Percentiles rank a stretch among this genome's conserved stretches.
These are phyloP conservation scores for Trichoderma afroharzianum DNA, from an alignment of 2,329 filamentous ascomycete species.

Conservation along the genomic window DNA sequence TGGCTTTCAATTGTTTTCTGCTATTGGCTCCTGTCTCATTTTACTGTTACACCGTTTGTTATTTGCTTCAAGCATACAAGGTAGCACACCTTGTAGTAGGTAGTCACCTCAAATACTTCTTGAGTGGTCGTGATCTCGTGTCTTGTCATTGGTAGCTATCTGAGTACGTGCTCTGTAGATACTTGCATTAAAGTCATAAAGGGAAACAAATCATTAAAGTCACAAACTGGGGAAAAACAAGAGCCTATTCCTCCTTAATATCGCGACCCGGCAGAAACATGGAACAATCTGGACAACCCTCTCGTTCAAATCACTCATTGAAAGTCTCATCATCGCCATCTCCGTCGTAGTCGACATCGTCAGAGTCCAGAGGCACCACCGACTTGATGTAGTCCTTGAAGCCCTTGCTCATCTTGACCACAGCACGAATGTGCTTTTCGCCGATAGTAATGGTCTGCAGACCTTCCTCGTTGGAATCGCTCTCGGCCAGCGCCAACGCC, in stretches of 20 bases:
- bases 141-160: constrained; percentile 1
- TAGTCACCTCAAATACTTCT: neutral
- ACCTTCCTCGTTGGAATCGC: constrained; percentile 36
- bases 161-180: neutral
- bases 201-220: neutral
- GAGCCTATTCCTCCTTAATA: neutral
- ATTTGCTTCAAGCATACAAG: neutral
- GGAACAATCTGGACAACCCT: neutral
- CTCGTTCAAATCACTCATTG: neutral
- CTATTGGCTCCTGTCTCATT: neutral
- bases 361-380: neutral
- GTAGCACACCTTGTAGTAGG: neutral
- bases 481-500: constrained; percentile 43
- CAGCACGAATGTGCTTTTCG: constrained; percentile 33
- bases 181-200: neutral
- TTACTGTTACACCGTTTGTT: neutral
- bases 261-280: neutral
- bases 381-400: constrained; percentile 33
- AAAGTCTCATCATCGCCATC: constrained; percentile 12
- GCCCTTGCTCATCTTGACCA: constrained; percentile 35
- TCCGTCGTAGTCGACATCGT: constrained; percentile 11
- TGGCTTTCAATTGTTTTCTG: neutral
- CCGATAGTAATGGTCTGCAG: constrained; percentile 29
- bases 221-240: neutral
- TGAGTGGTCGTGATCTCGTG: neutral